Evolutionary conservation across 495 filamentous ascomycete species (phyloP).

Genomic region (Penicillium soppii): DNA sequence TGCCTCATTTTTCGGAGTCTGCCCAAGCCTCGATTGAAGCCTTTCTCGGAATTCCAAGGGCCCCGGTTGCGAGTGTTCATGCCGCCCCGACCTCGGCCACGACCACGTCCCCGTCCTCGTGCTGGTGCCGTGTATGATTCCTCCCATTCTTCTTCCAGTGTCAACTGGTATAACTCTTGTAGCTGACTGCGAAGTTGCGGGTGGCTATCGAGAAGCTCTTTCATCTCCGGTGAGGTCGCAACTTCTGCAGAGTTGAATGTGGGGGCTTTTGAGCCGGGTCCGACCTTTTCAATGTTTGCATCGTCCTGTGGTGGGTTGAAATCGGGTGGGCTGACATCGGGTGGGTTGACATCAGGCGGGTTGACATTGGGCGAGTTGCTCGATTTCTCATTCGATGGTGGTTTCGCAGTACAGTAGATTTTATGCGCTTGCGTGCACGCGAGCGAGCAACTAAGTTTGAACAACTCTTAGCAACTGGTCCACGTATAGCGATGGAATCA

Average conservation of each 20-base stretch:
- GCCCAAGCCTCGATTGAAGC: conserved; percentile 43
- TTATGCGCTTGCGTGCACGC: conserved; percentile 66
- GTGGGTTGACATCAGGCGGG: conserved; percentile 14
- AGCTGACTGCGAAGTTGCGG: conserved; percentile 52
- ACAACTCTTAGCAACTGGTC: conserved; percentile 8
- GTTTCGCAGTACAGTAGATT: conserved; percentile 46
- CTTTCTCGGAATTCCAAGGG: conserved; percentile 46
- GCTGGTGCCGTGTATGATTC: conserved; percentile 24
- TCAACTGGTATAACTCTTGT: conserved; percentile 50
- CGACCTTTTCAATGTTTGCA: background rate
- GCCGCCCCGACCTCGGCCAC: conserved; percentile 46
- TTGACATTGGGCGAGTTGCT: conserved; percentile 23
- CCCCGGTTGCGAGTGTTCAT: conserved; percentile 35
- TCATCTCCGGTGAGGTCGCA: conserved; percentile 43
- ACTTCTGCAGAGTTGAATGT: conserved; percentile 13
- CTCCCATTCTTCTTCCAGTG: conserved; percentile 47
- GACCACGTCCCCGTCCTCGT: conserved; percentile 21
- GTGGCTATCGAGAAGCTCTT: conserved; percentile 50
- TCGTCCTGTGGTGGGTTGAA: conserved; percentile 10
- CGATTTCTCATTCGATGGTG: conserved; percentile 30
- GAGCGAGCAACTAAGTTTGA: conserved; percentile 62
- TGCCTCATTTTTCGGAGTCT: conserved; percentile 41
- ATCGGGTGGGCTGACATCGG: conserved; percentile 9
- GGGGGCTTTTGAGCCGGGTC: background rate
- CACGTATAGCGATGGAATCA: background rate